These are phyloP conservation scores for Paramecium sonneborni DNA, from an alignment of 73 alveolate species.

Conservation along the genomic window DNA sequence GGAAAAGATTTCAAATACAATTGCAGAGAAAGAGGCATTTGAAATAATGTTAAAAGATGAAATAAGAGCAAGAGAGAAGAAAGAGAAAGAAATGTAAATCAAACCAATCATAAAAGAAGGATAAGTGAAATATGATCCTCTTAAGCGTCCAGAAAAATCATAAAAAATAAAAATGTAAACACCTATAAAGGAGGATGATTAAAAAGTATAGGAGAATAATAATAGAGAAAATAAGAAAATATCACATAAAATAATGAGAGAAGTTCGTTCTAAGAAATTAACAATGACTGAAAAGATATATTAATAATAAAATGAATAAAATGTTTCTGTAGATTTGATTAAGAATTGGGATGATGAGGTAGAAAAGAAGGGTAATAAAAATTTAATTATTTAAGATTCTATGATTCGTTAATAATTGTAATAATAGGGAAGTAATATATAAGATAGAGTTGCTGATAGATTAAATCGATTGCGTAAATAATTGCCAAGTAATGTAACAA, in stretches of 20 bases:
- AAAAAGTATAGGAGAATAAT: neutral
- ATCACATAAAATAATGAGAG: constrained; percentile 5
- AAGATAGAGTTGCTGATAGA: neutral
- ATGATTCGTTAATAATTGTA: neutral
- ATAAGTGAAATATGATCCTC: constrained; percentile 5
- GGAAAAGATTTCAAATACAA: constrained; percentile 16
- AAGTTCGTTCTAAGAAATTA: constrained; percentile 14
- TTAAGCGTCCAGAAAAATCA: neutral
- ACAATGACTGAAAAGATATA: constrained; percentile 30
- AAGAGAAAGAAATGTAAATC: neutral
- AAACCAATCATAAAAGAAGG: constrained; percentile 11
- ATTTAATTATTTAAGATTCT: neutral
- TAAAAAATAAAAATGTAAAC: neutral
- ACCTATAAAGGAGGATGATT: neutral
- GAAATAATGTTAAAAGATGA: constrained; percentile 33
- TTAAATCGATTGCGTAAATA: neutral
- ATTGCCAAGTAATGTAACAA: neutral
- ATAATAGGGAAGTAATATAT: neutral
- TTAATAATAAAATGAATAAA: neutral
- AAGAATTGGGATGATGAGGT: constrained; percentile 5
- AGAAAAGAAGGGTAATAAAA: neutral
- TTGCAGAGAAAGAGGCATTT: constrained; percentile 46
- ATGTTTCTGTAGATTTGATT: neutral
- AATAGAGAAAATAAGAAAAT: constrained; percentile 10
- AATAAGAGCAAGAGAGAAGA: neutral